A percentile compares a stretch with the other conserved stretches of the same genome.
These are phyloP conservation scores for Thermomyces lanuginosus DNA, from an alignment of 2,329 filamentous ascomycete species.

Conservation along the genomic window DNA sequence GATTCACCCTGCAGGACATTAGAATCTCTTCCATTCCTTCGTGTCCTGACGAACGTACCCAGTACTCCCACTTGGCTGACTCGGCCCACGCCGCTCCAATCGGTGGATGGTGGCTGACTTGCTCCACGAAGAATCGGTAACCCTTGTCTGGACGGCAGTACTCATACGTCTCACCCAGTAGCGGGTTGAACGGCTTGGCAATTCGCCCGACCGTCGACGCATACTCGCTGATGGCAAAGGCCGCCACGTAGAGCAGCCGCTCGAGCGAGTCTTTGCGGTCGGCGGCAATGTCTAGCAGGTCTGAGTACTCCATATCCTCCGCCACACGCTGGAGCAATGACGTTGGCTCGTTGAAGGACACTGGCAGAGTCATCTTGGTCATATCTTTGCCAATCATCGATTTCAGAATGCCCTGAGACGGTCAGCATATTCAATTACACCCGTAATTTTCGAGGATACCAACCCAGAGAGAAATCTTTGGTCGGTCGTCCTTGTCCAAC, in stretches of 20 bases:
- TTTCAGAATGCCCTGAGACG: constrained; percentile 68
- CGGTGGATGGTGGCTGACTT: constrained; percentile 93
- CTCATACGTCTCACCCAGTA: constrained; percentile 92
- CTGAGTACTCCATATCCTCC: constrained; percentile 96
- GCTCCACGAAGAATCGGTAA: constrained; percentile 96
- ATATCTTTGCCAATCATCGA: constrained; percentile 99
- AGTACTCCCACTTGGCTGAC: constrained; percentile 89
- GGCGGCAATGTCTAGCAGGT: constrained; percentile 76
- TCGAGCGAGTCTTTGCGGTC: constrained; percentile 77
- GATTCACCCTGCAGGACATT: constrained; percentile 55
- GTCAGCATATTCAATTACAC: not conserved
- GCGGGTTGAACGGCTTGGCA: constrained; percentile 93
- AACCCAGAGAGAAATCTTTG: constrained; percentile 93
- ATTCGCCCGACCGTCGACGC: constrained; percentile 93
- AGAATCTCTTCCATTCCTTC: no score
- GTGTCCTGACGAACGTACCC: constrained; percentile 25
- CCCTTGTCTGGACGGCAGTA: constrained; percentile 92
- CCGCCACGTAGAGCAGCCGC: constrained; percentile 82
- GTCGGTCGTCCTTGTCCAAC: constrained; percentile 80
- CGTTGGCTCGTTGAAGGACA: constrained; percentile 97
- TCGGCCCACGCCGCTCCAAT: constrained; percentile 89
- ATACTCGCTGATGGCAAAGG: constrained; percentile 91
- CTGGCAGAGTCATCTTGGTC: constrained; percentile 98
- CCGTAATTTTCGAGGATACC: constrained; percentile 18
- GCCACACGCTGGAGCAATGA: constrained; percentile 86